Conservation (phyloP, 2,329 filamentous ascomycete species). For the Clonostachys byssicola region DNA sequence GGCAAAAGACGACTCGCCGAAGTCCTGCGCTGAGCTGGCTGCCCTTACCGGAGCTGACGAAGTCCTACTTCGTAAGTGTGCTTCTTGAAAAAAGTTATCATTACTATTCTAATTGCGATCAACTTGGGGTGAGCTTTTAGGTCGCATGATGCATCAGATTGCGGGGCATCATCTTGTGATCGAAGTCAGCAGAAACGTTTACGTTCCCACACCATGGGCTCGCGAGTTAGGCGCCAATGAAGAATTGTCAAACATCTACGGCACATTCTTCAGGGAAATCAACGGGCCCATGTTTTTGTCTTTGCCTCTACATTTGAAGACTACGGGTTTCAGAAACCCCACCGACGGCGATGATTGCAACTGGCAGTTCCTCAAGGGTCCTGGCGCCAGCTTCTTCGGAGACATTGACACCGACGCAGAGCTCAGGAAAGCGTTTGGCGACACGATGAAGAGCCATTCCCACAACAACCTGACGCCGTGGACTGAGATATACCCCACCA, state of each 20-base stretch:
- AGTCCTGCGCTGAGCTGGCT: conserved; percentile 22
- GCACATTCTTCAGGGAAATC: conserved; percentile 23
- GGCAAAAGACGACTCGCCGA: conserved; percentile 16
- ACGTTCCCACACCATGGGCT: conserved; percentile 23
- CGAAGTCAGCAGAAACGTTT: conserved; percentile 25
- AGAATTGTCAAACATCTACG: conserved; percentile 21
- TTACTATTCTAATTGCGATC: no score
- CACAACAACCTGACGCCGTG: conserved; percentile 19
- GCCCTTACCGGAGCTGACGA: conserved; percentile 22
- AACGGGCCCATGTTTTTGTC: conserved; percentile 20
- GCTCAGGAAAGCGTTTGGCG: conserved; percentile 24
- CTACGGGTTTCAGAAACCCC: conserved; percentile 21
- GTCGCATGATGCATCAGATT: conserved; percentile 26
- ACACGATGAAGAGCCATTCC: conserved; percentile 27
- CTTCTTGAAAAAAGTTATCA: not conserved
- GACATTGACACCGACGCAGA: conserved; percentile 19
- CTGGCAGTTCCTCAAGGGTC: conserved; percentile 23
- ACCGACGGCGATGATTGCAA: conserved; percentile 17
- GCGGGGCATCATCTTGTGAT: conserved; percentile 25
- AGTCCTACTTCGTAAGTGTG: conserved; percentile 19
- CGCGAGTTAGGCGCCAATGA: conserved; percentile 17
- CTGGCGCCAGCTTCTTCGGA: conserved; percentile 16
- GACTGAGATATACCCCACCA: conserved; percentile 21
- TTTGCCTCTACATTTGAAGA: conserved; percentile 22
- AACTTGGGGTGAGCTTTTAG: conserved; percentile 6